Evolutionary conservation across 2,329 filamentous ascomycete species (phyloP), one percentile per base, ranked within the genome.

Genomic region (Grosmannia penicillata): DNA sequence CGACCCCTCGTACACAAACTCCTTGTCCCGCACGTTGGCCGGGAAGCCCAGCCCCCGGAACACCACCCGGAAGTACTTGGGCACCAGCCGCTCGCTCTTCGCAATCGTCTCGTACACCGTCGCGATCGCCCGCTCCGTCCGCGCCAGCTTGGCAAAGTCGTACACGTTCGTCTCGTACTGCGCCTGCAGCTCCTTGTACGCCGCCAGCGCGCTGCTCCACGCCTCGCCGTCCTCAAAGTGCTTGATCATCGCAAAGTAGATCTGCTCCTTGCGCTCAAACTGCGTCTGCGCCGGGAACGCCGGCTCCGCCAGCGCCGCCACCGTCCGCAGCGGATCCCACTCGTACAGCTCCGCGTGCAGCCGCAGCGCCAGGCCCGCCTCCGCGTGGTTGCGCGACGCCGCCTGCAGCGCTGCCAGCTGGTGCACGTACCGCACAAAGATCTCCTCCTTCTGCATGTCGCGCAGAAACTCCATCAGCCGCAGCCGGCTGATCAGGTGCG

Each of bases 371-470:
- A 96, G 68, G 11, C 86, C 91, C 13, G 89, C 89, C 58, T 95
- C 87, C 0, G 85, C 82, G 45, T 78, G 75, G 50, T 94, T 91
- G 41, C 80, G 70, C 4, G 81, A 72, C 29, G 78, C 72, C 8
- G 72, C 70, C 55, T 96, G 89, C 11, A 91, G 65, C 28, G 75
- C 65, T 3, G 86, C 83, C 17, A 96, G 69, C 56, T 95, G 86
- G 53, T 96, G 89, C 13, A 96, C 87, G 51, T 96, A 95, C 47
- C 86, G 80, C 46, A 94, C 82, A 56, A 94, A 96, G 41, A 95
- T 94, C 51, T 95, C 87, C 55, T 94, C 86, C 53, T 93, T 93
- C 48, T 93, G 83, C 80, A 95, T 93, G 53, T 95, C 86, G 47
- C 86, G 82, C 49, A 96, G 70, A 59, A 95, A 96, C 49, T 95